phyloP scores from a whole-genome alignment of 257 asterid species.

The Penstemon barbatus region DNA sequence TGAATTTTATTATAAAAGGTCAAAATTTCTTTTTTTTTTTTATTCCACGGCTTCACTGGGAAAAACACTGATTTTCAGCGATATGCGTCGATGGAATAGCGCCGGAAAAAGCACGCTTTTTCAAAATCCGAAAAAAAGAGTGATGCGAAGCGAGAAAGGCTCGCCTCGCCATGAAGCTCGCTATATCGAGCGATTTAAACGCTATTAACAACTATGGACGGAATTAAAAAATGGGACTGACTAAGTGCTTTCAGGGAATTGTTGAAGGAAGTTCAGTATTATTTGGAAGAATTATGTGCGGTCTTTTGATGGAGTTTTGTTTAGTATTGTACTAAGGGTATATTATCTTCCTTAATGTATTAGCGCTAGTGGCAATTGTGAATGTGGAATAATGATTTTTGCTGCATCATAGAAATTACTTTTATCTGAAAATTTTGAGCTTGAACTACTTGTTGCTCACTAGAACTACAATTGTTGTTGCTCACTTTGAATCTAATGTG shows the following conservation, averaged over 20 bases:
- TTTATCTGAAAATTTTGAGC: neutral
- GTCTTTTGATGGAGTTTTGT: conserved; percentile 11
- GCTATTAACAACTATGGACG: neutral
- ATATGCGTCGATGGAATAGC: no score
- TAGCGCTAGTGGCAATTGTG: conserved; percentile 15
- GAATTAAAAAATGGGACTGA: neutral
- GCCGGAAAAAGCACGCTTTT: no score
- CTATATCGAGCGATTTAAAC: no score
- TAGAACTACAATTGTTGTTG: conserved; percentile 15
- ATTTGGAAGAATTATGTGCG: neutral
- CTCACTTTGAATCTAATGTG: conserved; percentile 32
- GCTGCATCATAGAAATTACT: conserved; percentile 8
- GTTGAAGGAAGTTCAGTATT: neutral
- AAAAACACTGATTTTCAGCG: no score
- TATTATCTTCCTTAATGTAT: neutral
- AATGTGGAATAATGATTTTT: neutral
- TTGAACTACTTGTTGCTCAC: conserved; percentile 8
- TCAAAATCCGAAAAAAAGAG: no score
- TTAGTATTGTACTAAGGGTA: conserved; percentile 16
- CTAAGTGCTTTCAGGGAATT: neutral
- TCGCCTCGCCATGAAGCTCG: no score
- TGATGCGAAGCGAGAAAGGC: no score
- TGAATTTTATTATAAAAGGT: no score
- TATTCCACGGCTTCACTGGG: no score
- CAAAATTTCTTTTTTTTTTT: no score